phyloP scores from a whole-genome alignment of 1,139 yeast genomes.

The Protomyces inouyei region DNA sequence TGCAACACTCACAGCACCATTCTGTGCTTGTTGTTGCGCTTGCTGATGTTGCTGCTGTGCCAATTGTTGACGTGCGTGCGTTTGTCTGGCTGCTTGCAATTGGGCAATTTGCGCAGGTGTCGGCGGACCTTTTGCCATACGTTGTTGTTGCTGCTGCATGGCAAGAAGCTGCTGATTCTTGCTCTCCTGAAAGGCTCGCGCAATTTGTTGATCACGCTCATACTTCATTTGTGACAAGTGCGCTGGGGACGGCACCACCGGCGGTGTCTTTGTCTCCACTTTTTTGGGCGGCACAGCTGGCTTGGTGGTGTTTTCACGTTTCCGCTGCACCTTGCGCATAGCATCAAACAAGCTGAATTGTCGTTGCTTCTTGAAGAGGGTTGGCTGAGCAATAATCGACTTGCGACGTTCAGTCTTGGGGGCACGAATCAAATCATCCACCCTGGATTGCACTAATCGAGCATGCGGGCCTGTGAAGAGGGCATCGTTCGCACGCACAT shows the following conservation, averaged over 20 bases:
- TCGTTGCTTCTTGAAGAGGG: constrained; percentile 53
- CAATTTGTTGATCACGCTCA: constrained; percentile 79
- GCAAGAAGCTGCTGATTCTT: constrained; percentile 37
- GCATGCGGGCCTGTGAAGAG: constrained; percentile 78
- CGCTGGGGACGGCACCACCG: constrained; percentile 63
- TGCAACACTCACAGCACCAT: neutral
- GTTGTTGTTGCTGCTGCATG: constrained; percentile 29
- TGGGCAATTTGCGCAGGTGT: constrained; percentile 28
- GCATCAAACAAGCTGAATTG: constrained; percentile 99
- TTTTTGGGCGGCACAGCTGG: constrained; percentile 12
- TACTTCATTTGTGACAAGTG: constrained; percentile 74
- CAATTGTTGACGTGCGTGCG: constrained; percentile 35
- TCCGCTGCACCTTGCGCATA: constrained; percentile 80
- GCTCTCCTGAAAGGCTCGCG: constrained; percentile 62
- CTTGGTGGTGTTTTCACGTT: constrained; percentile 47
- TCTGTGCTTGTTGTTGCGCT: constrained; percentile 35
- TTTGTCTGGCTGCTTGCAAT: constrained; percentile 43
- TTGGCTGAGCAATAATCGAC: constrained; percentile 31
- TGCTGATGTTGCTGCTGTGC: constrained; percentile 44
- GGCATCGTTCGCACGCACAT: constrained; percentile 47
- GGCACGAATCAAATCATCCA: constrained; percentile 51
- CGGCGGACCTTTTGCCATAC: constrained; percentile 30
- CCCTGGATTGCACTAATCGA: constrained; percentile 80
- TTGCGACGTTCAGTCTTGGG: constrained; percentile 65
- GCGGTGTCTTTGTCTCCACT: constrained; percentile 14